Percentiles rank a stretch among this genome's conserved stretches.
Evolutionary conservation across 2,329 filamentous ascomycete genomes (phyloP).

Genomic region (Gliomastix tumulicola): DNA sequence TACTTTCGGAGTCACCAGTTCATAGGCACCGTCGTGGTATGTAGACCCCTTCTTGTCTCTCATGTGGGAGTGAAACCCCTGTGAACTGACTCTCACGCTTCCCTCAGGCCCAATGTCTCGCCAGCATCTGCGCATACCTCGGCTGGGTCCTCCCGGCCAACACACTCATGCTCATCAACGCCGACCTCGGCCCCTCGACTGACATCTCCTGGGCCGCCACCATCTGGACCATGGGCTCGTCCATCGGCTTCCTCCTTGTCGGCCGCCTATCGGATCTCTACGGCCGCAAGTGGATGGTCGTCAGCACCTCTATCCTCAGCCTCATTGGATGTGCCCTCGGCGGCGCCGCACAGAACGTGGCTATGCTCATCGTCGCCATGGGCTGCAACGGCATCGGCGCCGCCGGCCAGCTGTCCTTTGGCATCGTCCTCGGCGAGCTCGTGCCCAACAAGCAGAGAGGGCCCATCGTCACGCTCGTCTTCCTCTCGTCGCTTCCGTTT

Average conservation of each 20-base stretch:
- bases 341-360: conserved; percentile 21
- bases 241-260: conserved; percentile 29
- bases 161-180: conserved; percentile 24
- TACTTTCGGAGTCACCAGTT: conserved; percentile 32
- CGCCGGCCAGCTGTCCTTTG: conserved; percentile 31
- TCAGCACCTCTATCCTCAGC: conserved; percentile 20
- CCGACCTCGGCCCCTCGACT: conserved; percentile 19
- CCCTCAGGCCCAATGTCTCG: conserved; percentile 24
- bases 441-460: conserved; percentile 34
- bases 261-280: conserved; percentile 35
- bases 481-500: conserved; percentile 29
- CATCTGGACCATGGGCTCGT: conserved; percentile 28
- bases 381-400: conserved; percentile 28
- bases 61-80: too few species aligned
- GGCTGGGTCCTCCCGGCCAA: conserved; percentile 27
- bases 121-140: conserved; percentile 23
- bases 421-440: conserved; percentile 31
- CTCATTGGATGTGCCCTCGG: conserved; percentile 30
- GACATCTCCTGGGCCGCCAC: conserved; percentile 24
- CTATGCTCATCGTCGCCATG: conserved; percentile 28
- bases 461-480: conserved; percentile 25
- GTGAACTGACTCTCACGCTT: too few species aligned
- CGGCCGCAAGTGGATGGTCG: conserved; percentile 31
- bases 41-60: conserved; percentile 2
- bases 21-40: conserved; percentile 28